Conservation (phyloP, 495 filamentous ascomycete species). For the Immersiella caudata region DNA sequence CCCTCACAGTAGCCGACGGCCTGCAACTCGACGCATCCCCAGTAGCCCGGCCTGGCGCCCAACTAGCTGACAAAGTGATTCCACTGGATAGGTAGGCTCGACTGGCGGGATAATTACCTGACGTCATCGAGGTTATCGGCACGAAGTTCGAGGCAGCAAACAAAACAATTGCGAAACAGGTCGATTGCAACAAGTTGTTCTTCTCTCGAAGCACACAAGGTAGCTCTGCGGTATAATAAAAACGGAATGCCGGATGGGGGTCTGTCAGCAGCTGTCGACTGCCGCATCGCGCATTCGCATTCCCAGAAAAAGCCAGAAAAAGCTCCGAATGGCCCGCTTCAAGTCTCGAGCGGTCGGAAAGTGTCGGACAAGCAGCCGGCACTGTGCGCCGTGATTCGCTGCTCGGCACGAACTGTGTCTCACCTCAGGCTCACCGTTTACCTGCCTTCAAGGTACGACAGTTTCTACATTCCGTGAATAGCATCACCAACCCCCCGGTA, state of each 20-base stretch:
- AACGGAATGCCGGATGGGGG: background rate
- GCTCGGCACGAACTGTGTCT: background rate
- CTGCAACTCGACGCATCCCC: background rate
- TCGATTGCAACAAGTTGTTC: no score
- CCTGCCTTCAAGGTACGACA: background rate
- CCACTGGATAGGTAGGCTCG: background rate
- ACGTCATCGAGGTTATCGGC: background rate
- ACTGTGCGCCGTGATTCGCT: background rate
- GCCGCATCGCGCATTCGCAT: background rate
- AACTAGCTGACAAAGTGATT: background rate
- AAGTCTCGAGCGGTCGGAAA: constrained; percentile 2
- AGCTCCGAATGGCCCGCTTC: constrained; percentile 21
- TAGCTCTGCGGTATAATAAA: background rate
- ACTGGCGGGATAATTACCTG: background rate
- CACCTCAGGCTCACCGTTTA: background rate
- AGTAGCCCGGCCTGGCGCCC: background rate
- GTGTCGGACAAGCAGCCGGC: background rate
- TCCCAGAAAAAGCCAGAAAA: constrained; percentile 23
- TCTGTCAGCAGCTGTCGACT: background rate
- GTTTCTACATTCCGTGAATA: constrained; percentile 8
- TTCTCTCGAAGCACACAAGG: background rate
- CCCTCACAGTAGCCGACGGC: background rate
- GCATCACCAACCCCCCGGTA: constrained; percentile 16
- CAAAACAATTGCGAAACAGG: background rate
- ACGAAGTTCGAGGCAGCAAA: background rate